phyloP scores from a whole-genome alignment of 306 rosid genomes.

The Corylus heterophylla region DNA sequence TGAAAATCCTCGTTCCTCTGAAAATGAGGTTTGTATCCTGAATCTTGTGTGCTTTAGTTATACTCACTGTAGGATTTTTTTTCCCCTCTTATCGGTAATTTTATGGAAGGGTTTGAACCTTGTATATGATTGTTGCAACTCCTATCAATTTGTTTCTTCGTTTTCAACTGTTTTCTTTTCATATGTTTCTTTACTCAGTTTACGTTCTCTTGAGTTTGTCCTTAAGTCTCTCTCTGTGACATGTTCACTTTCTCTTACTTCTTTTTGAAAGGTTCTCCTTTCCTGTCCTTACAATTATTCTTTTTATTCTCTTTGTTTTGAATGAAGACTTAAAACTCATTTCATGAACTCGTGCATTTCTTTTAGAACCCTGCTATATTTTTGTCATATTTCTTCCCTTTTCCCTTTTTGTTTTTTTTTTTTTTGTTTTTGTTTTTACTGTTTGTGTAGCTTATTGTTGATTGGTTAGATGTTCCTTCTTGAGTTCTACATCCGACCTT shows the following conservation, averaged over 20 bases:
- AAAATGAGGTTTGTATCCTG: constrained; percentile 64
- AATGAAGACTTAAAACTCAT: neutral
- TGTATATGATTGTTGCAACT: neutral
- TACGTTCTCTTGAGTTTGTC: neutral
- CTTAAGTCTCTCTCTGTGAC: neutral
- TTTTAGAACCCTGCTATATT: neutral
- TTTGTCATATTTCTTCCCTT: neutral
- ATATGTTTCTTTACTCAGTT: neutral
- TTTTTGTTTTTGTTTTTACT: neutral
- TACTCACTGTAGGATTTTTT: neutral
- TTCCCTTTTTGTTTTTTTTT: neutral
- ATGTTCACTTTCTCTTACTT: neutral
- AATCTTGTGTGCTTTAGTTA: neutral
- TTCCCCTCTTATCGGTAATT: neutral
- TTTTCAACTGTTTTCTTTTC: neutral
- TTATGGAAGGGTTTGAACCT: neutral
- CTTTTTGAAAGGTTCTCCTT: neutral
- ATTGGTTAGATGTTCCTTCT: neutral
- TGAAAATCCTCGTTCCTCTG: constrained; percentile 89
- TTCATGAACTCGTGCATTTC: neutral
- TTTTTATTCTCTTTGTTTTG: neutral
- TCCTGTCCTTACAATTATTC: neutral
- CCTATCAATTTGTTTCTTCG: neutral
- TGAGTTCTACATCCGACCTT: neutral
- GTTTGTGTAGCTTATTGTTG: neutral